phyloP scores from a whole-genome alignment of 306 rosid species.

The Hylodesmum podocarpum region DNA sequence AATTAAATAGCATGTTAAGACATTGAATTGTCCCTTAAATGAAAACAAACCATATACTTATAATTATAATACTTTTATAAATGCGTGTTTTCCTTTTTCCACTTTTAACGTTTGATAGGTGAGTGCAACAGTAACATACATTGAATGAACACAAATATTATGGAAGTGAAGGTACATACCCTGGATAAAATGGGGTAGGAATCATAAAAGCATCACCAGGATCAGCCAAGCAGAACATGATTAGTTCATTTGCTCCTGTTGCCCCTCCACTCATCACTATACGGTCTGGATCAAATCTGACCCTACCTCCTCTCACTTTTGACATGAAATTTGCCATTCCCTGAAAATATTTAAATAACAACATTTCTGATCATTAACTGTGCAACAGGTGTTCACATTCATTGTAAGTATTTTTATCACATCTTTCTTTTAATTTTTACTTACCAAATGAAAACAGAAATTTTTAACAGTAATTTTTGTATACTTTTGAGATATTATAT shows the following conservation, averaged over 20 bases:
- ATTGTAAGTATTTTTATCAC: background rate
- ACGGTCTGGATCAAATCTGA: slow-evolving; percentile 65
- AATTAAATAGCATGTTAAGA: background rate
- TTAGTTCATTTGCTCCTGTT: slow-evolving; percentile 81
- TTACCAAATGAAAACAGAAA: too few species aligned
- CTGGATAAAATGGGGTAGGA: slow-evolving; percentile 93
- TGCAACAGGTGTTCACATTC: background rate
- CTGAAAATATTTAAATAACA: slow-evolving; percentile 24
- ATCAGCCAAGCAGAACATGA: slow-evolving; percentile 87
- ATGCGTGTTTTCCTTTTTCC: background rate
- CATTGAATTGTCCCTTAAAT: background rate
- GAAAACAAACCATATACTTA: background rate
- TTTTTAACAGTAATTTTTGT: background rate
- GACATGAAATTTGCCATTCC: slow-evolving; percentile 86
- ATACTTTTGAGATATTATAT: background rate
- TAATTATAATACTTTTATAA: background rate
- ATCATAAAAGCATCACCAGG: slow-evolving; percentile 86
- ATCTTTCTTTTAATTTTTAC: background rate
- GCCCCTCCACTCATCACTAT: slow-evolving; percentile 95
- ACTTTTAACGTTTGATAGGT: background rate
- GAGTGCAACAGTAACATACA: slow-evolving; percentile 24
- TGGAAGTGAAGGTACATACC: slow-evolving; percentile 52
- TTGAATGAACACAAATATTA: slow-evolving; percentile 16
- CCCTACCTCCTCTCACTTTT: slow-evolving; percentile 78
- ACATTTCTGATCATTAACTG: background rate